phyloP scores from a whole-genome alignment of 257 asterid species.

The Coffea eugenioides region DNA sequence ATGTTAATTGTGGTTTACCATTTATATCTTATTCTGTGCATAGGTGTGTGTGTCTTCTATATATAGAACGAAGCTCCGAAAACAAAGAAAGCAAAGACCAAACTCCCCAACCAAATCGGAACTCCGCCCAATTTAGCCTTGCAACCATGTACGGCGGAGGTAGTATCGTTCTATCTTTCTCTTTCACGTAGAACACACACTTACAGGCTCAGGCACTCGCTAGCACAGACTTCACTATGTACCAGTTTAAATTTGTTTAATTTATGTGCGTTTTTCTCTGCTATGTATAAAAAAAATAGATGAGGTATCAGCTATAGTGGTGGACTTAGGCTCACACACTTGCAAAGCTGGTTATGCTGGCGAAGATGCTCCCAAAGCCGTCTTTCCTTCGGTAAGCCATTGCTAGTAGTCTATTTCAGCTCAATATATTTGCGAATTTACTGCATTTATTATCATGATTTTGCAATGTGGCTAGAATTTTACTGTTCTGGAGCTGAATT shows the following conservation, averaged over 20 bases:
- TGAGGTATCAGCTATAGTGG: constrained; percentile 93
- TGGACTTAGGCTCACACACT: constrained; percentile 93
- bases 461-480: not conserved
- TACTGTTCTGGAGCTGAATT: not conserved
- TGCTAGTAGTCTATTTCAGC: not conserved
- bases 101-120: not conserved
- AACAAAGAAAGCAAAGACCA: not conserved
- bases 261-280: constrained; percentile 7
- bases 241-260: not conserved
- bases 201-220: not conserved
- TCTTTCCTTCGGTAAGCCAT: constrained; percentile 81
- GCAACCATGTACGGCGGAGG: constrained; percentile 37
- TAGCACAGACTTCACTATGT: too few relatives aligned
- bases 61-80: not conserved
- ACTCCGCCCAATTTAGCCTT: not conserved
- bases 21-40: too few relatives aligned
- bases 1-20: too few relatives aligned
- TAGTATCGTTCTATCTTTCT: constrained; percentile 17
- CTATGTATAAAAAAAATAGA: constrained; percentile 32
- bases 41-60: too few relatives aligned
- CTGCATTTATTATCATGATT: not conserved
- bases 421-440: not conserved
- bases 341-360: constrained; percentile 99
- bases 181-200: not conserved
- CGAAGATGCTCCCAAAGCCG: constrained; percentile 99